phyloP scores from a whole-genome alignment of 2,329 filamentous ascomycete species.

The Mycocentrospora acerina region DNA sequence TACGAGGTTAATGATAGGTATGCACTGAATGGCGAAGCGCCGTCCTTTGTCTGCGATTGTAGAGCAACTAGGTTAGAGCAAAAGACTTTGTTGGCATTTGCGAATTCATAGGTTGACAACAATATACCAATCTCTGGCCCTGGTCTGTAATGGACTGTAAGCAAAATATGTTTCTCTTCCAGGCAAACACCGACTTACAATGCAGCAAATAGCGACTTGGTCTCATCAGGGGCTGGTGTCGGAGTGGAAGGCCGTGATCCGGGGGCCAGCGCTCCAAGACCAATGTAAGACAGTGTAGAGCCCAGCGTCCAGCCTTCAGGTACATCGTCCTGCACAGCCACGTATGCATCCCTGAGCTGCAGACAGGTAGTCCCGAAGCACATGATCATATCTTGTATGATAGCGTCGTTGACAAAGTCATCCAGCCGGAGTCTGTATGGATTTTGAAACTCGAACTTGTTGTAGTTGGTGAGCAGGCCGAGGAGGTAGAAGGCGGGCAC shows the following conservation, averaged over 20 bases:
- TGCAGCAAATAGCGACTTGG: constrained; percentile 76
- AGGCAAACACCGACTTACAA: constrained; percentile 58
- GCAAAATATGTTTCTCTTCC: constrained; percentile 1
- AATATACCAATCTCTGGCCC: constrained; percentile 76
- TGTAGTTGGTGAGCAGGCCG: constrained; percentile 91
- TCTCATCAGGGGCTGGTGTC: constrained; percentile 73
- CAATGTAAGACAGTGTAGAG: constrained; percentile 79
- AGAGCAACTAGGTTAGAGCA: constrained; percentile 77
- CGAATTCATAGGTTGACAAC: constrained; percentile 88
- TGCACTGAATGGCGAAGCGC: constrained; percentile 73
- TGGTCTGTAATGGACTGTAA: constrained; percentile 60
- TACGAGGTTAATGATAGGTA: constrained; percentile 92
- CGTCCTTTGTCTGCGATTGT: constrained; percentile 60
- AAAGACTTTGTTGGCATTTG: constrained; percentile 92
- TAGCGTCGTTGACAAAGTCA: constrained; percentile 90
- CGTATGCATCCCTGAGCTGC: constrained; percentile 70
- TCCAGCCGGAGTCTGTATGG: constrained; percentile 89
- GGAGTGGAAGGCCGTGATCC: constrained; percentile 62
- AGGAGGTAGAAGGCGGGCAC: constrained; percentile 78
- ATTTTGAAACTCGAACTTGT: constrained; percentile 99
- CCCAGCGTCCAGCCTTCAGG: constrained; percentile 87
- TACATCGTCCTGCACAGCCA: constrained; percentile 84
- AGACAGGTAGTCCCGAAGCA: constrained; percentile 74
- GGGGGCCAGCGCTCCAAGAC: constrained; percentile 73
- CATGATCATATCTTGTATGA: constrained; percentile 78